Evolutionary conservation across 2,329 filamentous ascomycete species (phyloP), one percentile per base, ranked within the genome.

Genomic region (Talaromyces sp.): DNA sequence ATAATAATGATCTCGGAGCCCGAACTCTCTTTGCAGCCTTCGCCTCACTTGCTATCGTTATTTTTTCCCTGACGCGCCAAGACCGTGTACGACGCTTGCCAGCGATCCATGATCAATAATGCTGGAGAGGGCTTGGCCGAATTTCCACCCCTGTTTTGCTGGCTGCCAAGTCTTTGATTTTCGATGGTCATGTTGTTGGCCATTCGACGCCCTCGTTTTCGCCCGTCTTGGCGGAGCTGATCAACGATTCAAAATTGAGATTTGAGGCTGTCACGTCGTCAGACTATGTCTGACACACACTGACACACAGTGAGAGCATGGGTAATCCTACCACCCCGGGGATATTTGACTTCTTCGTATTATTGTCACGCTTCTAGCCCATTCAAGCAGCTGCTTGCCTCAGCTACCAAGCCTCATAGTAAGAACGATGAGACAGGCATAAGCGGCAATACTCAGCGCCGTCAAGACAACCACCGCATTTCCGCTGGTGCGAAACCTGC

Each of bases 401-500:
- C 35, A 66, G 62, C 26, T 17, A 29, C 49, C 53, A 59, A 86
- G 72, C 63, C 77, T 79, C 67, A 87, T 65, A 4, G 84, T 87
- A 68, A 88, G 75, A 31, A 82, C 82, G 63, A 88, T 77, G 66
- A 88, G 74, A 61, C 79, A 84, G 27, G 81, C 75, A 69, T 88
- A 88, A 27, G 86, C 86, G 13, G 82, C 84, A 17, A 88, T 73
- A 68, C 84, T 87, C 69, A 88, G 70, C 26, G 81, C 82, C 14
- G 86, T 87, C 71, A 88, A 71, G 29, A 86, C 80, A 51, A 86
- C 77, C 3, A 88, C 86, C 8, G 86, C 84, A 71, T 88, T 88
- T 32, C 86, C 86, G 73, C 84, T 87, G 17, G 86, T 88, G 60
- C 85, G 77, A 69, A 88, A 88, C 65, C 81, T 85, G 72, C 84